Percentiles rank a stretch among this genome's conserved stretches.
Evolutionary conservation across 805 yeast genomes (phyloP).

Genomic region (Grigorovia yakushimaensis): DNA sequence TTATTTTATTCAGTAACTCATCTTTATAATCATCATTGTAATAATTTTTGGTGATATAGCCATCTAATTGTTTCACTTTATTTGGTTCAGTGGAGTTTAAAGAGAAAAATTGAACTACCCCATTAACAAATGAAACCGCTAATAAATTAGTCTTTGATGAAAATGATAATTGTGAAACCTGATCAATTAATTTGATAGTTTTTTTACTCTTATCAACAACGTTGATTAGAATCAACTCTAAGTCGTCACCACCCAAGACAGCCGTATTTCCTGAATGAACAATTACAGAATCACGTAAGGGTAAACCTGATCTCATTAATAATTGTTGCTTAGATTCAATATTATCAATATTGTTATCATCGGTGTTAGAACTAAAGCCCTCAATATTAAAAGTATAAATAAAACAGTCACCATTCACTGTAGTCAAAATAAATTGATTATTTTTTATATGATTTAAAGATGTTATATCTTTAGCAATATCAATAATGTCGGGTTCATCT

Average conservation of each 20-base stretch:
- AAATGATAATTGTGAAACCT: slow-evolving; percentile 46
- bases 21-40: slow-evolving; percentile 20
- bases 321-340: slow-evolving; percentile 25
- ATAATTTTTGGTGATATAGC: slow-evolving; percentile 28
- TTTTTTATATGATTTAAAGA: slow-evolving; percentile 19
- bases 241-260: slow-evolving; percentile 60
- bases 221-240: slow-evolving; percentile 42
- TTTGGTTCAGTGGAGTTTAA: slow-evolving; percentile 45
- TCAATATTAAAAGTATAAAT: slow-evolving; percentile 4
- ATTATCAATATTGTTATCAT: slow-evolving; percentile 8
- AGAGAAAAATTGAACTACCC: slow-evolving; percentile 45
- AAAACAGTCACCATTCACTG: slow-evolving; percentile 20
- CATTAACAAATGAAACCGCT: slow-evolving; percentile 50
- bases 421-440: slow-evolving; percentile 15
- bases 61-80: slow-evolving; percentile 36
- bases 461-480: slow-evolving; percentile 39
- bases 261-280: slow-evolving; percentile 53
- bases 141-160: slow-evolving; percentile 46
- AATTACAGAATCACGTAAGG: slow-evolving; percentile 39
- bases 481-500: slow-evolving; percentile 52
- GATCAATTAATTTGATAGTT: slow-evolving; percentile 37
- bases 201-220: slow-evolving; percentile 19
- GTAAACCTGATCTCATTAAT: slow-evolving; percentile 31
- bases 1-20: slow-evolving; percentile 12
- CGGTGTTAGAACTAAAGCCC: background rate